Base-by-base conservation (phyloP, 164 flowering plant genomes). In the Warburgia ugandensis region DNA sequence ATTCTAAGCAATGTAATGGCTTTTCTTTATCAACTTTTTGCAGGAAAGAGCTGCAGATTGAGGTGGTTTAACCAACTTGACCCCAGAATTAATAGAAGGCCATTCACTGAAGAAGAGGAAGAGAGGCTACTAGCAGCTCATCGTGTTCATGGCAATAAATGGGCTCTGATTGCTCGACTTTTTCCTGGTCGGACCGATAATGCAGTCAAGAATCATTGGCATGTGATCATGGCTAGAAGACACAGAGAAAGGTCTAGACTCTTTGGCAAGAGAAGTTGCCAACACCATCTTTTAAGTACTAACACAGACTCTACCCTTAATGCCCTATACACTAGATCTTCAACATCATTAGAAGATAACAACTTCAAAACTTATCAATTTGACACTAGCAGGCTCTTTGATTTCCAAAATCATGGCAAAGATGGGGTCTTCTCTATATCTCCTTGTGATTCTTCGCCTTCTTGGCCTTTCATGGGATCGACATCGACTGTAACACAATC, bases 31-130 rank as follows among this genome's bases (percentile, higher is more conserved):
- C 29, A 9, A 5, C 51, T 43, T 20, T 48, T 2, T 55, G 13
- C 47, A 86, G 96, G 96, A 39, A 87, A 87, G 65, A 87, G 96
- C 57, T 84, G 96, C 48, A 80, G 96, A 66, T 66, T 87, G 54
- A 80, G 96, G 43, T 87, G 96, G 96, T 87, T 84, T 58, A 87
- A 87, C 67, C 96, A 87, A 57, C 80, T 87, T 2, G 94, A 87
- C 43, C 96, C 96, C 3, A 75, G 86, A 66, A 87, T 87, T 38
- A 87, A 84, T 74, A 66, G 92, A 48, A 74, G 68, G 48, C 90
- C 96, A 6, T 87, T 87, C 44, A 70, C 75, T 0, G 85, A 80
- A 48, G 96, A 84, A 39, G 96, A 87, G 53, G 96, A 84, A 54
- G 87, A 77, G 21, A 76, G 77, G 56, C 81, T 87, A 0, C 68